phyloP scores from a whole-genome alignment of 2,329 filamentous ascomycete genomes.

The Aspergillus sp. region DNA sequence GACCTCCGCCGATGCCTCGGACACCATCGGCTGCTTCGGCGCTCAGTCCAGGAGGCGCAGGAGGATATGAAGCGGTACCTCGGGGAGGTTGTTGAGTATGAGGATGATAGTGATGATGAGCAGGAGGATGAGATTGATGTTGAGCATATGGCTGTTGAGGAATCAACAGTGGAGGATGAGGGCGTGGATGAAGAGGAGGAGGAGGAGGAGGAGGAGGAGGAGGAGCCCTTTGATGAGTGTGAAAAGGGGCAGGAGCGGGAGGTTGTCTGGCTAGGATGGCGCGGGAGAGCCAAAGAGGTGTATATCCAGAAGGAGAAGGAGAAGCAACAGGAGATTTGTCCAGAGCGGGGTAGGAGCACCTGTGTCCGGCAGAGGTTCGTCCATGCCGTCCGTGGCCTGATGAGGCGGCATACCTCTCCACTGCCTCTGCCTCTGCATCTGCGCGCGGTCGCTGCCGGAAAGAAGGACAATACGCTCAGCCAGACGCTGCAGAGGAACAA shows the following conservation, averaged over 20 bases:
- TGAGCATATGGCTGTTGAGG: background rate
- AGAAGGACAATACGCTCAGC: background rate
- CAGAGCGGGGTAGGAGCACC: background rate
- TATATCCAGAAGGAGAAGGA: background rate
- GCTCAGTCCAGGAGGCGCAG: slow-evolving; percentile 24
- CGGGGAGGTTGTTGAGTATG: slow-evolving; percentile 15
- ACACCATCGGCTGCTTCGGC: slow-evolving; percentile 25
- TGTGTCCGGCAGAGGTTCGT: background rate
- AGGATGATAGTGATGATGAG: slow-evolving; percentile 15
- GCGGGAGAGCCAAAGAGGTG: background rate
- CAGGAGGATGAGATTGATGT: background rate
- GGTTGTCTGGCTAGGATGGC: background rate
- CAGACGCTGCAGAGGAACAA: background rate
- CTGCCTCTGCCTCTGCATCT: background rate
- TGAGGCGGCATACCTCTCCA: background rate
- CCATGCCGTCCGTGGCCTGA: background rate
- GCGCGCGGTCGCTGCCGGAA: background rate
- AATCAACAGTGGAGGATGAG: background rate
- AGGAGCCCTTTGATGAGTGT: background rate
- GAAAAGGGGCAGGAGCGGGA: background rate
- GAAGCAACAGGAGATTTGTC: background rate
- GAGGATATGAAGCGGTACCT: slow-evolving; percentile 21
- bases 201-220: background rate
- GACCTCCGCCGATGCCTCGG: slow-evolving; percentile 32
- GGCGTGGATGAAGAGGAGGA: background rate